phyloP scores from a whole-genome alignment of 2,329 filamentous ascomycete species.

The Orbilia blumenaviensis region DNA sequence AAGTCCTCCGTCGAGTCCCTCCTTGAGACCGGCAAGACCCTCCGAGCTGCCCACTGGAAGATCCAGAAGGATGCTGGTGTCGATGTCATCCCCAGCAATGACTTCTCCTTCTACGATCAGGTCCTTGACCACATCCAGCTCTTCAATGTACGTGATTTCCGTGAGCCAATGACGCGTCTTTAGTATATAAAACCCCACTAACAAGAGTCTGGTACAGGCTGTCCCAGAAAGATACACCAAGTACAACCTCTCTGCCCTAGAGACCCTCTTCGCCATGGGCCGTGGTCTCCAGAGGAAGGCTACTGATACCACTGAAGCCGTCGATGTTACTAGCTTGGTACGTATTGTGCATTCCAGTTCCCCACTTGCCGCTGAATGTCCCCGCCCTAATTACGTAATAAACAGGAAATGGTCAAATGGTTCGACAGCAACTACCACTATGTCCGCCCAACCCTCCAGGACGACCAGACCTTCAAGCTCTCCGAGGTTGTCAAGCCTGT shows the following conservation, averaged over 20 bases:
- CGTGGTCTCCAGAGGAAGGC: slow-evolving; percentile 94
- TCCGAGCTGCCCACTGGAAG: slow-evolving; percentile 97
- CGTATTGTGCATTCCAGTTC: slow-evolving; percentile 56
- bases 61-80: slow-evolving; percentile 99
- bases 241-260: slow-evolving; percentile 84
- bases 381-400: slow-evolving; percentile 15
- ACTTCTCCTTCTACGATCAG: slow-evolving; percentile 99
- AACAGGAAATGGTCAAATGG: slow-evolving; percentile 98
- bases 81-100: slow-evolving; percentile 97
- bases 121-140: slow-evolving; percentile 92
- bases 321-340: slow-evolving; percentile 87
- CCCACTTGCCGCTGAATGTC: not conserved
- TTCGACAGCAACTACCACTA: slow-evolving; percentile 99
- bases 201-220: slow-evolving; percentile 67
- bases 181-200: slow-evolving; percentile 36
- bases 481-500: slow-evolving; percentile 82
- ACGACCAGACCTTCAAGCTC: slow-evolving; percentile 96
- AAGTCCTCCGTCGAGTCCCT: slow-evolving; percentile 94
- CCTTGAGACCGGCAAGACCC: slow-evolving; percentile 92
- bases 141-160: slow-evolving; percentile 3
- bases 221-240: slow-evolving; percentile 92
- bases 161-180: slow-evolving; percentile 43
- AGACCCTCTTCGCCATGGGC: slow-evolving; percentile 99
- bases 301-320: slow-evolving; percentile 63
- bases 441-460: slow-evolving; percentile 97